Percentiles rank a stretch among this genome's conserved stretches.
These are phyloP conservation scores for Diplosphaera chodatii DNA, from an alignment of 139 green algal species.

Conservation along the genomic window DNA sequence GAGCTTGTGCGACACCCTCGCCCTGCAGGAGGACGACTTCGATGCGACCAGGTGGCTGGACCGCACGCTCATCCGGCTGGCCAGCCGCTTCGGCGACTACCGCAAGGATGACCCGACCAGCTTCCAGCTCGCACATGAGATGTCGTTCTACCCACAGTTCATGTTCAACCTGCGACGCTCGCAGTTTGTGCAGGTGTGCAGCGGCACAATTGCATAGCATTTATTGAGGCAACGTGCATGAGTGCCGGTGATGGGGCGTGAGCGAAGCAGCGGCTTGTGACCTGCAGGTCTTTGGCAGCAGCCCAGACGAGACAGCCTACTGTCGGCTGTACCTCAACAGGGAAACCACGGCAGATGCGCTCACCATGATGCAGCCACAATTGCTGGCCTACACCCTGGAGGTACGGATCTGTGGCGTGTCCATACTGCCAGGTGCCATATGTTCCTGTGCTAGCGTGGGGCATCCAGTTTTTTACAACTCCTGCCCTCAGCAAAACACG, in stretches of 20 bases:
- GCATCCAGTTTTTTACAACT: no score
- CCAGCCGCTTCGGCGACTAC: conserved; percentile 57
- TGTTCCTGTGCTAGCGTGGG: no score
- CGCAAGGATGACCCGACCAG: conserved; percentile 87
- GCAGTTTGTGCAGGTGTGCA: conserved; percentile 82
- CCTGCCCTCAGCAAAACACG: no score
- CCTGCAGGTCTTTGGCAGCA: conserved; percentile 85
- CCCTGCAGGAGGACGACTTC: conserved; percentile 96
- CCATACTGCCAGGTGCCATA: no score
- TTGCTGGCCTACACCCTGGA: conserved; percentile 81
- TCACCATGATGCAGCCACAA: conserved; percentile 92
- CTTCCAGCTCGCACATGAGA: conserved; percentile 81
- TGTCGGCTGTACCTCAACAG: conserved; percentile 83
- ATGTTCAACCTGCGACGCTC: conserved; percentile 97
- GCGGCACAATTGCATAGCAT: no score
- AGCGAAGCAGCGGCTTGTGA: no score
- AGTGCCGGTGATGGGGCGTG: no score
- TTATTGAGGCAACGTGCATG: no score
- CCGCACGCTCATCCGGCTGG: conserved; percentile 71
- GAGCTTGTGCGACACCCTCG: no score
- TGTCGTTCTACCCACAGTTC: conserved; percentile 97
- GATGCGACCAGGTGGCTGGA: conserved; percentile 74
- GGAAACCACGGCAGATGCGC: conserved; percentile 73
- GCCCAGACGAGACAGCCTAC: conserved; percentile 94
- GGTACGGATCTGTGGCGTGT: neutral